These are phyloP conservation scores for Rhododendron kiyosumense DNA, from an alignment of 148 eudicot genomes.

Conservation along the genomic window DNA sequence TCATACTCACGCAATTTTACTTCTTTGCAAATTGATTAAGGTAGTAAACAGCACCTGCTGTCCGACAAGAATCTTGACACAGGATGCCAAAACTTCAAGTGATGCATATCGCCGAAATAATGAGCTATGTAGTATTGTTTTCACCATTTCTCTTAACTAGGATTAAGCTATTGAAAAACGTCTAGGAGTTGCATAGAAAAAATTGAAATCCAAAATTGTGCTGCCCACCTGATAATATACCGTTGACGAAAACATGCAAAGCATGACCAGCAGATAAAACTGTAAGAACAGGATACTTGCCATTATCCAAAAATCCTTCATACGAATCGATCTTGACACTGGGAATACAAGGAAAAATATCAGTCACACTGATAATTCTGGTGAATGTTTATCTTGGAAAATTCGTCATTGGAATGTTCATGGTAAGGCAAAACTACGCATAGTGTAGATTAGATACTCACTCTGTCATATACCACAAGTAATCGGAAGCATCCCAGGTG, in stretches of 20 bases:
- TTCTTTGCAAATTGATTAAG: background rate
- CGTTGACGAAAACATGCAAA: constrained; percentile 84
- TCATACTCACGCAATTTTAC: background rate
- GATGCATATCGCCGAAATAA: background rate
- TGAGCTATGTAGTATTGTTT: background rate
- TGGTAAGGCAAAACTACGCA: background rate
- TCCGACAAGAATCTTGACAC: background rate
- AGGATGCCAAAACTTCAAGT: background rate
- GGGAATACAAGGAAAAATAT: constrained; percentile 13
- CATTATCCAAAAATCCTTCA: constrained; percentile 63
- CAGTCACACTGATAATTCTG: background rate
- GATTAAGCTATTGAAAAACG: background rate
- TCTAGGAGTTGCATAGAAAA: background rate
- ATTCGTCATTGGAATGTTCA: background rate
- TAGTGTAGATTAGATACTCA: constrained; percentile 31
- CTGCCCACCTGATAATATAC: constrained; percentile 61
- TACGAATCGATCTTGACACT: constrained; percentile 58
- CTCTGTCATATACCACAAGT: constrained; percentile 92
- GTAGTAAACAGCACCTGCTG: background rate
- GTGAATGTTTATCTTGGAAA: background rate
- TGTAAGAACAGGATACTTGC: constrained; percentile 67
- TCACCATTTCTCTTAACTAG: constrained; percentile 3
- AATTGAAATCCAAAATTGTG: background rate
- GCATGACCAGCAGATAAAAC: constrained; percentile 95
- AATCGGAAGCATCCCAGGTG: constrained; percentile 71